phyloP scores from a whole-genome alignment of 129 eudicot genomes.

The Artemisia annua region DNA sequence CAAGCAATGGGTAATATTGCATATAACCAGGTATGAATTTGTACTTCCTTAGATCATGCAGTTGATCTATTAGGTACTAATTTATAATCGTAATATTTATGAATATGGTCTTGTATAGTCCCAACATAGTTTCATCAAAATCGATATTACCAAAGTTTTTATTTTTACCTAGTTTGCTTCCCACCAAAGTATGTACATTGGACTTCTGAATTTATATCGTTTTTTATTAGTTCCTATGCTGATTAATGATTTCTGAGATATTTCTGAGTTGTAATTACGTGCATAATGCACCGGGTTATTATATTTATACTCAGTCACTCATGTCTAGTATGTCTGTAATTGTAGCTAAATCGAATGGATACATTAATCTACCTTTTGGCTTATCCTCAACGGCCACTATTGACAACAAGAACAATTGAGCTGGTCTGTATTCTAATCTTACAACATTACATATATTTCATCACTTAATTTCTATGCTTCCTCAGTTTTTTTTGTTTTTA shows the following conservation, averaged over 20 bases:
- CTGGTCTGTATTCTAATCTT: constrained; percentile 54
- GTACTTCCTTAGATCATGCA: not conserved
- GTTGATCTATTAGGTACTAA: not conserved
- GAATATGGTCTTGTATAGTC: not conserved
- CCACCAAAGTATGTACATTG: not conserved
- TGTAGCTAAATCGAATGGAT: constrained; percentile 81
- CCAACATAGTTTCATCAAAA: too few relatives aligned
- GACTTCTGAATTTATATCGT: not conserved
- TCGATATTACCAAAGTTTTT: not conserved
- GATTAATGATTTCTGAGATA: not conserved
- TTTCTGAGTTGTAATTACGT: not conserved
- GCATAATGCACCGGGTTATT: not conserved
- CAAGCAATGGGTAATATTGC: constrained; percentile 99
- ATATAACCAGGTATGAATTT: constrained; percentile 70
- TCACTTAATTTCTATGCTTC: not conserved
- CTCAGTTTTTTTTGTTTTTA: not conserved
- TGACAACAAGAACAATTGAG: constrained; percentile 93
- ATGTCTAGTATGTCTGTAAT: not conserved
- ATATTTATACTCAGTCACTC: constrained; percentile 9
- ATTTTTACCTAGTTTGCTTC: not conserved
- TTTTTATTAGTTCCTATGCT: constrained; percentile 2
- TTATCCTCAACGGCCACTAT: constrained; percentile 92
- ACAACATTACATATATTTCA: not conserved
- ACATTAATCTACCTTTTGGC: constrained; percentile 83
- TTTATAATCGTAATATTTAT: too few relatives aligned